Base-by-base conservation (phyloP, 2,329 filamentous ascomycete species). In the Colletotrichum sp. region DNA sequence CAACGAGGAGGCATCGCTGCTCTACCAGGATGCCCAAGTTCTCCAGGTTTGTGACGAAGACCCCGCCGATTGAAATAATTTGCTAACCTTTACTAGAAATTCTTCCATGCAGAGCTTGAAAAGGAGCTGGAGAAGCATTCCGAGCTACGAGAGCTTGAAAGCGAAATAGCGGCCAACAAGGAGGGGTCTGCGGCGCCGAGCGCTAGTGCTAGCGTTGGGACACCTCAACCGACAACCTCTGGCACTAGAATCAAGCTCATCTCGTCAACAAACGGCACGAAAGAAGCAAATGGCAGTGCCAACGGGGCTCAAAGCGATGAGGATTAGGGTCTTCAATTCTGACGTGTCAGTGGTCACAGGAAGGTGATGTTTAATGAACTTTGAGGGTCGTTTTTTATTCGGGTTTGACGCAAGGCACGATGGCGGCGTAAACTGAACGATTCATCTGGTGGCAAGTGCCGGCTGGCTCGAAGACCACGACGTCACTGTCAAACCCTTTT, bases 1-100 rank as follows among this genome's bases (percentile, higher is more conserved):
- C 88, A 99, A 99, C 81, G 97, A 99, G 85, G 97, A 98, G 82
- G 94, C 94, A 73, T 98, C 96, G 84, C 88, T 97, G 80, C 90
- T 99, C 70, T 98, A 96, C 86, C 91, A 95, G 81, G 97, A 99
- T 88, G 96, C 96, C 66, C 96, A 96, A 84, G 89, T 94, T 70
- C 98, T 99, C 85, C 95, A 98, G 90, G 96, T 98, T 88, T 88
- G 65, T 67, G 3, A 26, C 13, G 34, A 26, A 13, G 21, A 9
- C 5, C 12, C 24, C 3, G 3, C 26, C 38, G 28, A 6, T 79
- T 75, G 71, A 13, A 48, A 16, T 10, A 16, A n/a, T 2, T 21
- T 52, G 61, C 84, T 88, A 82, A 89, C 84, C 73, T 58, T 9
- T 21, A 6, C 5, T 61, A 93, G 91, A 87, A 90, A 82, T 92